A percentile compares a stretch with the other conserved stretches of the same genome.
Evolutionary conservation across 2,329 filamentous ascomycete genomes (phyloP).

Genomic region (Sclerotinia glacialis): DNA sequence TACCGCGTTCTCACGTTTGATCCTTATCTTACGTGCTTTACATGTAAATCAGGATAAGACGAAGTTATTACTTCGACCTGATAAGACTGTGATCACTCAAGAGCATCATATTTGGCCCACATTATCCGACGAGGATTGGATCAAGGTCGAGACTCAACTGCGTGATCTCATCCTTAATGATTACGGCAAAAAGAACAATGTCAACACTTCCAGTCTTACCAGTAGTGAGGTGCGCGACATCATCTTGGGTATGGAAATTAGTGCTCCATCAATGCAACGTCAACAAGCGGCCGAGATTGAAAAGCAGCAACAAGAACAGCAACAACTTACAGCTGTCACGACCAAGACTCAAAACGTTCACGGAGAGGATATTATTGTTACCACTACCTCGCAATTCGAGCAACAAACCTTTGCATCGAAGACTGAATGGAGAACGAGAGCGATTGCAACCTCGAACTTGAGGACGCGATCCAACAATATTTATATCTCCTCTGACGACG

Average conservation of each 20-base stretch:
- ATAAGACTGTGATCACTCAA: slow-evolving; percentile 97
- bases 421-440: slow-evolving; percentile 96
- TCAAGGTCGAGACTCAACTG: slow-evolving; percentile 97
- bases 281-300: slow-evolving; percentile 98
- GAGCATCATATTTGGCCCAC: slow-evolving; percentile 99
- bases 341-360: slow-evolving; percentile 98
- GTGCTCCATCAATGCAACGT: slow-evolving; percentile 93
- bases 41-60: slow-evolving; percentile 99
- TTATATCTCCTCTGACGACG: slow-evolving; percentile 94
- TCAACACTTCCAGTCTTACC: slow-evolving; percentile 95
- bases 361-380: slow-evolving; percentile 96
- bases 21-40: slow-evolving; percentile 88
- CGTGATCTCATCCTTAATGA: slow-evolving; percentile 96
- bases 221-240: slow-evolving; percentile 97
- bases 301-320: slow-evolving; percentile 96
- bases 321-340: slow-evolving; percentile 92
- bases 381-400: slow-evolving; percentile 96
- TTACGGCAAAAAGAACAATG: slow-evolving; percentile 99
- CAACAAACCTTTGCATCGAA: slow-evolving; percentile 97
- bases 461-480: slow-evolving; percentile 96
- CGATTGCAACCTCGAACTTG: slow-evolving; percentile 93
- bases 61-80: slow-evolving; percentile 87
- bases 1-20: slow-evolving; percentile 93
- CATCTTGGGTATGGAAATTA: slow-evolving; percentile 99
- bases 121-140: slow-evolving; percentile 93